Evolutionary conservation across 139 green algal genomes (phyloP).

Genomic region (Pseudopediastrum boryanum): DNA sequence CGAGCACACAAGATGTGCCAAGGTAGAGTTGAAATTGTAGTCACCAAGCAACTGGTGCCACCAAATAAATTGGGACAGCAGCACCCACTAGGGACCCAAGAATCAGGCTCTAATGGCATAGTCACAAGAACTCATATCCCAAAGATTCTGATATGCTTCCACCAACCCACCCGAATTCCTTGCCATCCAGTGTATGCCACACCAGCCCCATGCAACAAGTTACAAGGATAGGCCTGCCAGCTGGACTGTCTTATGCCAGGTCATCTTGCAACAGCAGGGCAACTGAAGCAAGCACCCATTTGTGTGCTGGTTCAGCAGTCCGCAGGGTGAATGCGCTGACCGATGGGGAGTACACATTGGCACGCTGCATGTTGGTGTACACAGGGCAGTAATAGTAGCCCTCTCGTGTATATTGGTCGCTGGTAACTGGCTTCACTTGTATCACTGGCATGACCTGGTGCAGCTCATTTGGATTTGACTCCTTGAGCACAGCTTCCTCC

Average conservation of each 20-base stretch:
- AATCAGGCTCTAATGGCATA: too few species aligned
- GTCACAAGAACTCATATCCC: too few species aligned
- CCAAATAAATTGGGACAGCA: too few species aligned
- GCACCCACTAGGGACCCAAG: too few species aligned
- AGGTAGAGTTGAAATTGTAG: too few species aligned
- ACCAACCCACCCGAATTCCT: too few species aligned
- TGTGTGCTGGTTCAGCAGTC: slow-evolving; percentile 65
- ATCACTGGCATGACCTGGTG: slow-evolving; percentile 83
- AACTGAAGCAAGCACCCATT: slow-evolving; percentile 83
- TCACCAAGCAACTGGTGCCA: too few species aligned
- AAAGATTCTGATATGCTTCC: too few species aligned
- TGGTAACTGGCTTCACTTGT: slow-evolving; percentile 65
- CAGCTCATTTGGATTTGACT: slow-evolving; percentile 82
- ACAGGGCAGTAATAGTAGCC: slow-evolving; percentile 84
- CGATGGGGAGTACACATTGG: slow-evolving; percentile 86
- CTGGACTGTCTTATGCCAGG: slow-evolving; percentile 13
- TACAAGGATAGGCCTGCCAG: too few species aligned
- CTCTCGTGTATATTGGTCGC: slow-evolving; percentile 70
- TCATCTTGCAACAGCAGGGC: slow-evolving; percentile 89
- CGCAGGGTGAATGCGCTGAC: slow-evolving; percentile 83
- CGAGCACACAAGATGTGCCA: too few species aligned
- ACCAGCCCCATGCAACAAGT: too few species aligned
- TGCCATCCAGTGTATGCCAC: too few species aligned
- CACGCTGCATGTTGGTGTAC: slow-evolving; percentile 91
- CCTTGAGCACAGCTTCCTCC: slow-evolving; percentile 72